Conservation (phyloP, 1,284 basidiomycete genomes). For the Cronartium quercuum region DNA sequence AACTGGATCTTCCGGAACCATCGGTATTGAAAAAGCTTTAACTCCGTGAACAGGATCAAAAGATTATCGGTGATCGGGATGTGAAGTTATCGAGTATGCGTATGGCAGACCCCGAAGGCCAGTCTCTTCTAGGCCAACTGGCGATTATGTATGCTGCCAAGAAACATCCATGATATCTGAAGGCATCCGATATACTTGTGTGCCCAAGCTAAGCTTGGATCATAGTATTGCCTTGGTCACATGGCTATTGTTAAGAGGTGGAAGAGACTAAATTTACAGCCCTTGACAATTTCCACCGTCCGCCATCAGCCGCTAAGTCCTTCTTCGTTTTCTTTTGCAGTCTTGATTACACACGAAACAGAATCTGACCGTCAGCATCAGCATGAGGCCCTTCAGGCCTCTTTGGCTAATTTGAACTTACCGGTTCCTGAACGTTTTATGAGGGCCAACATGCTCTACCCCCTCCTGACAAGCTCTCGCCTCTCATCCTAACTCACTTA, state of each 20-base stretch:
- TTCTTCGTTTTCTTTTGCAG: not conserved
- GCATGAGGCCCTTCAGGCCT: slow-evolving; percentile 40
- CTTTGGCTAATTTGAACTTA: slow-evolving; percentile 44
- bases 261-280: too few species aligned
- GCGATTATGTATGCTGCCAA: not conserved
- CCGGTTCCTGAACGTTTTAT: slow-evolving; percentile 46
- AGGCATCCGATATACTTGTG: too few species aligned
- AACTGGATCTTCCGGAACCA: slow-evolving; percentile 26
- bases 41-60: slow-evolving; percentile 21
- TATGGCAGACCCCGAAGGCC: slow-evolving; percentile 35
- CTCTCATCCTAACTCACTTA: too few species aligned
- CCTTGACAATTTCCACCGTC: too few species aligned
- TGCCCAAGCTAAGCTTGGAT: too few species aligned
- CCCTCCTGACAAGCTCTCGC: too few species aligned
- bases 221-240: too few species aligned
- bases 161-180: too few species aligned
- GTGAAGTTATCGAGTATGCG: slow-evolving; percentile 30
- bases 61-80: slow-evolving; percentile 34
- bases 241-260: too few species aligned
- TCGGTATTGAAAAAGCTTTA: slow-evolving; percentile 24
- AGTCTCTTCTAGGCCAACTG: not conserved
- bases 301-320: too few species aligned
- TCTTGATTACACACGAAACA: slow-evolving; percentile 6
- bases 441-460: slow-evolving; percentile 44
- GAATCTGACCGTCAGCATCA: slow-evolving; percentile 36